These are phyloP conservation scores for Trypethelium eluteriae DNA, from an alignment of 495 filamentous ascomycete genomes.

Conservation along the genomic window DNA sequence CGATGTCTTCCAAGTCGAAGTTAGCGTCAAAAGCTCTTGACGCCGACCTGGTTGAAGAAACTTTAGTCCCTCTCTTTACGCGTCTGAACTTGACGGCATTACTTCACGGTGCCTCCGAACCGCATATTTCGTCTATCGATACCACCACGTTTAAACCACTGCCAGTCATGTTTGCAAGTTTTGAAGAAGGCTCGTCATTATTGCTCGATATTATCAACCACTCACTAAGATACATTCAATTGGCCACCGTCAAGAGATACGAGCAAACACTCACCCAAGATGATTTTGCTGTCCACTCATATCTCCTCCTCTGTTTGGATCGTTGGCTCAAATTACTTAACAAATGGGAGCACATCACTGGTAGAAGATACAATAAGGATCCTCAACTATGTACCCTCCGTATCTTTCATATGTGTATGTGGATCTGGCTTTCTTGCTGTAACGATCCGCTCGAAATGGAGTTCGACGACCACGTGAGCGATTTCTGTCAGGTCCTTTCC, in stretches of 20 bases:
- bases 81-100: not conserved
- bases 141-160: not conserved
- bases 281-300: not conserved
- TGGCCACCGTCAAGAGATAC: not conserved
- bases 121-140: not conserved
- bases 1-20: not conserved
- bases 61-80: not conserved
- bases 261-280: not conserved
- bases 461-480: slow-evolving; percentile 4
- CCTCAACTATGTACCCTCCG: not conserved
- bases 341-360: not conserved
- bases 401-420: not conserved
- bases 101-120: not conserved
- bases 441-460: slow-evolving; percentile 8
- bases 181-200: not conserved
- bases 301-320: not conserved
- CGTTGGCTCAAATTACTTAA: not conserved
- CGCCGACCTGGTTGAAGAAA: not conserved
- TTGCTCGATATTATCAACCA: not conserved
- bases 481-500: not conserved
- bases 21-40: not conserved
- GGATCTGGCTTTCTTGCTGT: not conserved
- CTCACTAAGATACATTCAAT: not conserved
- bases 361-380: not conserved
- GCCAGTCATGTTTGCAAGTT: not conserved